Percentiles rank a stretch among this genome's conserved stretches.
Conservation (phyloP, 768 basidiomycete species). For the Leccinum pellstonianum region DNA sequence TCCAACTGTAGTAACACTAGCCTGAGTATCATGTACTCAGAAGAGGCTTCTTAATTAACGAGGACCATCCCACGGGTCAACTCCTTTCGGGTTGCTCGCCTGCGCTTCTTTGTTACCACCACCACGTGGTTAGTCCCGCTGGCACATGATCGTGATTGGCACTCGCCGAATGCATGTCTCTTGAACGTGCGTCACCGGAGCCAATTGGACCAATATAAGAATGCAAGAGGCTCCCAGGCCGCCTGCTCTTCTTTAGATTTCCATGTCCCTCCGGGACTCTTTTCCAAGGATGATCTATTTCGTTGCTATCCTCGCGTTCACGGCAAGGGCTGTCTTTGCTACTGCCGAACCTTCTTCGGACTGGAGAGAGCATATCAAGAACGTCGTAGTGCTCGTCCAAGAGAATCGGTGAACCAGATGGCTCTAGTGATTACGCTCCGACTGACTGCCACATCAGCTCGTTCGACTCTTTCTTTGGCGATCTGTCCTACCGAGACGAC, state of each 20-base stretch:
- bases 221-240: not conserved
- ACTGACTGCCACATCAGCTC: conserved; percentile 11
- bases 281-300: conserved; percentile 14
- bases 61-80: too few relatives aligned
- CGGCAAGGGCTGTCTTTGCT: not conserved
- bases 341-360: conserved; percentile 3
- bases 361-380: conserved; percentile 26
- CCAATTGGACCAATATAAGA: not conserved
- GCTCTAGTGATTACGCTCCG: not conserved
- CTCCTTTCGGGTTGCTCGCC: too few relatives aligned
- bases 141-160: too few relatives aligned
- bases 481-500: conserved; percentile 26
- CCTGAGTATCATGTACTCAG: too few relatives aligned
- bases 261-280: not conserved
- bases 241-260: not conserved
- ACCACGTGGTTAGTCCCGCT: too few relatives aligned
- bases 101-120: too few relatives aligned
- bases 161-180: too few relatives aligned
- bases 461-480: conserved; percentile 28
- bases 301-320: conserved; percentile 8
- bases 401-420: conserved; percentile 22
- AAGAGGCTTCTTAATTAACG: too few relatives aligned
- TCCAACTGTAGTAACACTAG: too few relatives aligned
- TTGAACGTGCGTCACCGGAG: too few relatives aligned
- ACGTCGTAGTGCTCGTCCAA: conserved; percentile 29